Conservation (phyloP, 305 asterid genomes). For the Ajuga reptans region DNA sequence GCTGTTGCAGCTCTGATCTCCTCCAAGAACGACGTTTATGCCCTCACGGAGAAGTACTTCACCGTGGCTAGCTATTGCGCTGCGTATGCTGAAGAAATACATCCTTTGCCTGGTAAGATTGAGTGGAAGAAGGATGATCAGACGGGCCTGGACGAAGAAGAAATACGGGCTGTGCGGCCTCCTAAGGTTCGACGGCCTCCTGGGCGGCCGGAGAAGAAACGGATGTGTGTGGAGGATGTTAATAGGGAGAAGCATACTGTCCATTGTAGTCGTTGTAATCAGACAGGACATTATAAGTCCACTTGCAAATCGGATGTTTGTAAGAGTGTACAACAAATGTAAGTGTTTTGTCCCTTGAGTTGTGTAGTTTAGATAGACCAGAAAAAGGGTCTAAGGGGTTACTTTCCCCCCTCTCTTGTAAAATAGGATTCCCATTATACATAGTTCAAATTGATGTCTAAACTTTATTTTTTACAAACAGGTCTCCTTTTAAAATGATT, state of each 20-base stretch:
- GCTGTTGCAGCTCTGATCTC: conserved; percentile 58
- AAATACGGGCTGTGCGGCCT: conserved; percentile 40
- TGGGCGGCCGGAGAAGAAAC: conserved; percentile 69
- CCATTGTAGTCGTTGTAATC: conserved; percentile 60
- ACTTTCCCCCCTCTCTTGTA: conserved; percentile 11
- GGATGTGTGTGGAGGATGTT: conserved; percentile 57
- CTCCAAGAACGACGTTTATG: conserved; percentile 46
- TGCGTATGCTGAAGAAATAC: conserved; percentile 41
- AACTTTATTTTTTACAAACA: too few relatives aligned
- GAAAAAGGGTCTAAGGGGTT: neutral
- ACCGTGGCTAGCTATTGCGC: conserved; percentile 39
- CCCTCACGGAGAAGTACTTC: conserved; percentile 42
- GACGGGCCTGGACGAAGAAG: conserved; percentile 22
- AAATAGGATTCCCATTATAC: conserved; percentile 1
- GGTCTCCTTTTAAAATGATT: too few relatives aligned
- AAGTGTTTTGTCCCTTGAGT: conserved; percentile 25
- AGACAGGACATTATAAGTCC: conserved; percentile 64
- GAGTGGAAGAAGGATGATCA: conserved; percentile 41
- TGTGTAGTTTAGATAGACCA: conserved; percentile 17
- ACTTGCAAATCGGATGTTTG: conserved; percentile 51
- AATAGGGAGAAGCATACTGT: conserved; percentile 67
- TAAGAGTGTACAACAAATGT: conserved; percentile 33
- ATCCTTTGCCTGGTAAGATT: conserved; percentile 40
- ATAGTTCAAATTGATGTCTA: neutral
- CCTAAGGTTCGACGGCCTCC: conserved; percentile 66